Base-by-base conservation (phyloP, 176 grass and related monocot genomes). In the Cenchrus fungigraminus region DNA sequence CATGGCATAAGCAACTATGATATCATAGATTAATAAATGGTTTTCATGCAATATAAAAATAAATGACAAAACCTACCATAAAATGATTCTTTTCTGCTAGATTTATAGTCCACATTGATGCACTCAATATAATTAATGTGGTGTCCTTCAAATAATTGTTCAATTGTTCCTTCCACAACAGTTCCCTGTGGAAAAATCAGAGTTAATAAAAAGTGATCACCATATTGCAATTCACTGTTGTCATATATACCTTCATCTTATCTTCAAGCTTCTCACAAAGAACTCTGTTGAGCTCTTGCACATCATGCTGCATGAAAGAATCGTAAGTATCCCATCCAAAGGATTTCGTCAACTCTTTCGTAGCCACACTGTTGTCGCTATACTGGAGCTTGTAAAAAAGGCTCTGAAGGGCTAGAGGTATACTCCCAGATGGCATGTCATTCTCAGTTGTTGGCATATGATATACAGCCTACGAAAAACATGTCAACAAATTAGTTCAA, bases 361-460 rank as follows among this genome's bases (percentile, higher is more conserved):
- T 98, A 43, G 96, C 89, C 84, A 98, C 88, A n/a, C 96, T 95
- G 61, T 80, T 98, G 77, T 98, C 96, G 61, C 91, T 95, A 67
- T 98, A 98, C 74, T 98, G 96, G 72, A 98, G 93, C 81, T 98
- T 98, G 86, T 98, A 98, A 79, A 98, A 98, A 58, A 98, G 91
- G 82, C 96, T 98, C 85, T 98, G 96, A 64, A 98, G 83, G 62
- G 96, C 96, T 87, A 98, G 85, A 9, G 96, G 96, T 64, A 98
- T 98, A 89, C 96, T 98, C 71, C 96, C 96, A 66, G 93, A 92
- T 81, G 96, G 96, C 89, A 98, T 95, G 86, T 98, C 96, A 87
- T 98, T 98, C 85, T 98, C 96, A 64, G 96, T 98, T 85, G 96
- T 98, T 74, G 96, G 96, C 96, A 98, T 98, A 79, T 98, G 96